These are phyloP conservation scores for Arachis monticola DNA, from an alignment of 331 rosid species.

Conservation along the genomic window DNA sequence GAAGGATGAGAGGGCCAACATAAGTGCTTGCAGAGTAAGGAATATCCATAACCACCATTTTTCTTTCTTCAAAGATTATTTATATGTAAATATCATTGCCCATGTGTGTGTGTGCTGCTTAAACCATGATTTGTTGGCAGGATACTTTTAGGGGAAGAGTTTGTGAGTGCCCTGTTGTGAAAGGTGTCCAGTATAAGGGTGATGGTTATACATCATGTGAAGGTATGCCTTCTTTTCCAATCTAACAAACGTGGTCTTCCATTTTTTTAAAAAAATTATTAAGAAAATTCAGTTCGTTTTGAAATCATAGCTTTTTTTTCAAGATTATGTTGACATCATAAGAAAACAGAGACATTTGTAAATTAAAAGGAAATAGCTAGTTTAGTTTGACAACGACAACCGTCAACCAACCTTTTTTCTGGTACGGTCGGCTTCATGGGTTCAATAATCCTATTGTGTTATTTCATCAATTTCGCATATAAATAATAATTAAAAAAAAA, in stretches of 20 bases:
- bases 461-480: no score
- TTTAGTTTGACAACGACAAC: not conserved
- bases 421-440: no score
- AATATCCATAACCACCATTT: slow-evolving; percentile 2
- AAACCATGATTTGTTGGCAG: slow-evolving; percentile 49
- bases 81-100: slow-evolving; percentile 11
- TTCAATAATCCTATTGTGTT: no score
- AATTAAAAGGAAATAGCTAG: not conserved
- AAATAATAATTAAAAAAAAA: no score
- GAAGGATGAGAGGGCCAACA: slow-evolving; percentile 54
- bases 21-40: slow-evolving; percentile 90
- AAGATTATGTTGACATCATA: not conserved
- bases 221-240: slow-evolving; percentile 52
- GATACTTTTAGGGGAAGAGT: slow-evolving; percentile 97
- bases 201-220: slow-evolving; percentile 81
- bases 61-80: not conserved
- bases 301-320: not conserved
- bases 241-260: not conserved
- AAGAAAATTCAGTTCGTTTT: slow-evolving; percentile 14
- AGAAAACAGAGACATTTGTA: not conserved
- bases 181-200: slow-evolving; percentile 86
- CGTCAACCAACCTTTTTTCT: no score
- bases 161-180: slow-evolving; percentile 85
- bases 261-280: not conserved
- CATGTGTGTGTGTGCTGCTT: not conserved